Percentiles rank a stretch among this genome's conserved stretches.
Conservation (phyloP, 1,139 yeast genomes). For the Debaryomyces psychrophilus region DNA sequence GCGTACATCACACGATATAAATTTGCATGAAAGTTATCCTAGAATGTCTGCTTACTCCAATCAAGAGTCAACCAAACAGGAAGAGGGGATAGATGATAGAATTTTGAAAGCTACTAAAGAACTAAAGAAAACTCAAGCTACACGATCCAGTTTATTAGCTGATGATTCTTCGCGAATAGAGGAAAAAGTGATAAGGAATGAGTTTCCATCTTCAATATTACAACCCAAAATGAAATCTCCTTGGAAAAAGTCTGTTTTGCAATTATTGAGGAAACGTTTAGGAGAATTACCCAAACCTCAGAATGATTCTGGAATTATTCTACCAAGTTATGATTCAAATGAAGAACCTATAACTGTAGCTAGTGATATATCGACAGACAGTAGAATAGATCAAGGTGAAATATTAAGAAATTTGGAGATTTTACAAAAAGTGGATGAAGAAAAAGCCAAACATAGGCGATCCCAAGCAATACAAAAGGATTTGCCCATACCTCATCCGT, state of each 20-base stretch:
- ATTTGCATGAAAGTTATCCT: not conserved
- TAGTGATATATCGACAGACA: slow-evolving; percentile 8
- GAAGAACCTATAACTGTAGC: slow-evolving; percentile 25
- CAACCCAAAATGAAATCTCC: slow-evolving; percentile 7
- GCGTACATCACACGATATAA: no score
- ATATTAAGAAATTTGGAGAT: slow-evolving; percentile 28
- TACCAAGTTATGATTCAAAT: slow-evolving; percentile 30
- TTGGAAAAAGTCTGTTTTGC: slow-evolving; percentile 1
- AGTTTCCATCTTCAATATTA: slow-evolving; percentile 6
- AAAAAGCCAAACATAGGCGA: slow-evolving; percentile 35
- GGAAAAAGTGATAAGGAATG: slow-evolving; percentile 2
- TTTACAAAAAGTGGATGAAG: slow-evolving; percentile 31
- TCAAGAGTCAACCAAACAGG: not conserved
- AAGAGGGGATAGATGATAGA: slow-evolving; percentile 28
- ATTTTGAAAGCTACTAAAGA: slow-evolving; percentile 32
- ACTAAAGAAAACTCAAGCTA: slow-evolving; percentile 20
- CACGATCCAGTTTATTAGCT: slow-evolving; percentile 21
- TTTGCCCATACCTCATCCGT: slow-evolving; percentile 53
- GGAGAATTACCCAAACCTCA: slow-evolving; percentile 34
- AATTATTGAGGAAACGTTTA: slow-evolving; percentile 21
- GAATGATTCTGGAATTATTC: slow-evolving; percentile 24
- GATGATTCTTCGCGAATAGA: slow-evolving; percentile 4
- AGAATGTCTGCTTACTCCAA: not conserved
- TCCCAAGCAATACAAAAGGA: slow-evolving; percentile 55
- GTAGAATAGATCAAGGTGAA: slow-evolving; percentile 26